Percentiles rank a stretch among this genome's conserved stretches.
Conservation (phyloP, 2,329 filamentous ascomycete genomes). For the Exophiala sp. region DNA sequence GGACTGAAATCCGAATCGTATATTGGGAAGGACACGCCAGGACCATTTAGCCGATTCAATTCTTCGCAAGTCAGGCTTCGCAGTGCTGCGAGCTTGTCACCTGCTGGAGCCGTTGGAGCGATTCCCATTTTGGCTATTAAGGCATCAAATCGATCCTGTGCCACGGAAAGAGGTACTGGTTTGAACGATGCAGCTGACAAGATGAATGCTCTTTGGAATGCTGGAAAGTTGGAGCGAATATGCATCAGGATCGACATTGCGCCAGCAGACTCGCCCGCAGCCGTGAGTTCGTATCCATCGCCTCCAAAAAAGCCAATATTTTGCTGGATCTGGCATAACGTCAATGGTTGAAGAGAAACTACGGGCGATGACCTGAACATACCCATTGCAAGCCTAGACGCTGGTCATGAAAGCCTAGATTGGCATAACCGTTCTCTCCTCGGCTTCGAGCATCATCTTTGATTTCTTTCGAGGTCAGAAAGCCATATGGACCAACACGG, state of each 20-base stretch:
- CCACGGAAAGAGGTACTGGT: conserved; percentile 26
- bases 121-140: conserved; percentile 42
- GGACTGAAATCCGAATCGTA: neutral
- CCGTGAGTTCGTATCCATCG: conserved; percentile 36
- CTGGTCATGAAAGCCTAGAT: conserved; percentile 44
- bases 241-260: conserved; percentile 26
- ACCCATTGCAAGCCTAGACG: conserved; percentile 36
- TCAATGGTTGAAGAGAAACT: too few species aligned
- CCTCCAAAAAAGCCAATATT: conserved; percentile 41
- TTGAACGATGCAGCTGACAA: conserved; percentile 1
- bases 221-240: neutral
- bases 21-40: neutral
- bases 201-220: conserved; percentile 5
- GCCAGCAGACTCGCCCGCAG: conserved; percentile 48
- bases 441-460: neutral
- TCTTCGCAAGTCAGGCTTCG: neutral
- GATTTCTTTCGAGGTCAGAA: conserved; percentile 21
- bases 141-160: conserved; percentile 34
- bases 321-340: conserved; percentile 28
- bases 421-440: conserved; percentile 29
- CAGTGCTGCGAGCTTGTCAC: conserved; percentile 38
- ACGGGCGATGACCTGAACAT: too few species aligned
- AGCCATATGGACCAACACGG: conserved; percentile 34
- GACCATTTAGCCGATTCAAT: neutral
- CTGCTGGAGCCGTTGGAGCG: conserved; percentile 43